phyloP scores from a whole-genome alignment of 208 protist genomes.

The Phytomonas serpens region DNA sequence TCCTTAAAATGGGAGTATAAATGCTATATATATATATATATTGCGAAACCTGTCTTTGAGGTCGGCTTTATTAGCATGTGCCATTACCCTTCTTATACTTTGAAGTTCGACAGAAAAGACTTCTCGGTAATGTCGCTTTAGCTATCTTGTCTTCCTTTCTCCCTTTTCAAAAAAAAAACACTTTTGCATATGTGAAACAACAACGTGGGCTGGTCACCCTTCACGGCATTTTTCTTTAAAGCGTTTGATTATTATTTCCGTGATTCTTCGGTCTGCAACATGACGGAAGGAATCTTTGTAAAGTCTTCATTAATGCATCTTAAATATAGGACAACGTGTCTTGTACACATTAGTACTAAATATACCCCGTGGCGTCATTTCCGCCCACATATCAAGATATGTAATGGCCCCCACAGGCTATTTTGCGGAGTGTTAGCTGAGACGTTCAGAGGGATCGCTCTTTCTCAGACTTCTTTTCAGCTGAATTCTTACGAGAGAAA shows the following conservation, averaged over 20 bases:
- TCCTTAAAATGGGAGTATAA: not conserved
- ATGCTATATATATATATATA: slow-evolving; percentile 9
- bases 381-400: not conserved
- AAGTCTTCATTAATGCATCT: not conserved
- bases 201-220: not conserved
- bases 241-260: not conserved
- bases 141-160: not conserved
- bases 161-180: not conserved
- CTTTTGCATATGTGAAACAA: not conserved
- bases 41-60: not conserved
- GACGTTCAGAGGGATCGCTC: not conserved
- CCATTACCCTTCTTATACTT: not conserved
- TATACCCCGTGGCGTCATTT: not conserved
- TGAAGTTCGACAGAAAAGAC: not conserved
- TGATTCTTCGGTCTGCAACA: not conserved
- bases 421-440: not conserved
- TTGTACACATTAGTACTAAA: not conserved
- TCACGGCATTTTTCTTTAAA: not conserved
- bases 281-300: not conserved
- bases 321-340: not conserved
- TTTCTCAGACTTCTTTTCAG: not conserved
- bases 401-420: not conserved
- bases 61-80: not conserved
- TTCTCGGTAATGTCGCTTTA: not conserved
- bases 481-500: slow-evolving; percentile 12